phyloP scores from a whole-genome alignment of 306 rosid species.

The Acmispon strigosus region DNA sequence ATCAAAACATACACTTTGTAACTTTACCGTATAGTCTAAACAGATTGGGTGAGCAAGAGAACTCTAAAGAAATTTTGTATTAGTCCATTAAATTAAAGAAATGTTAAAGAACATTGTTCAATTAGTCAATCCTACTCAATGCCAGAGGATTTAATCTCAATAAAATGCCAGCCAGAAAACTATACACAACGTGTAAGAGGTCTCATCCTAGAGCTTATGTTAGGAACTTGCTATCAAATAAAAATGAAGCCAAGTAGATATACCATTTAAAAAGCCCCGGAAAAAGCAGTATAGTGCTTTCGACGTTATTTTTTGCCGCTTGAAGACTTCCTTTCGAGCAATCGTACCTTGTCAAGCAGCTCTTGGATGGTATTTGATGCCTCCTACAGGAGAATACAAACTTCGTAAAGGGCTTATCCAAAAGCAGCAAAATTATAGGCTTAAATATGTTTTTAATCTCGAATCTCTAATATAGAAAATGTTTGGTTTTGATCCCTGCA shows the following conservation, averaged over 20 bases:
- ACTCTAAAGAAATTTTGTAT: too few relatives aligned
- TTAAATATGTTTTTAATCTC: too few relatives aligned
- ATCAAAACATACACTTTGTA: too few relatives aligned
- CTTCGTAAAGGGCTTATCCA: not conserved
- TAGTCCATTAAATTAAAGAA: too few relatives aligned
- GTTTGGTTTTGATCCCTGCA: too few relatives aligned
- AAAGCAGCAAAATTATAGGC: not conserved
- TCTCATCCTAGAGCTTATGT: not conserved
- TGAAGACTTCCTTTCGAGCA: slow-evolving; percentile 42
- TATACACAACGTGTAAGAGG: not conserved
- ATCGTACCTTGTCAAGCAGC: slow-evolving; percentile 51
- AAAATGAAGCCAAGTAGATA: too few relatives aligned
- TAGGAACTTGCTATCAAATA: not conserved
- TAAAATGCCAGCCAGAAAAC: not conserved
- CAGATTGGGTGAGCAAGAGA: not conserved
- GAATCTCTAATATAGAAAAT: too few relatives aligned
- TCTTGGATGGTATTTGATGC: slow-evolving; percentile 73
- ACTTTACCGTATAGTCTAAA: not conserved
- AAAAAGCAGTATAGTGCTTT: not conserved
- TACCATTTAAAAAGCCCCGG: too few relatives aligned
- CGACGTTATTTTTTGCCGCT: slow-evolving; percentile 9
- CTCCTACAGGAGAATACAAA: slow-evolving; percentile 41
- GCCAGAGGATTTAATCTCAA: not conserved
- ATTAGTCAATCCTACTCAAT: not conserved
- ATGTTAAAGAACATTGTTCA: not conserved